Percentiles rank a stretch among this genome's conserved stretches.
Evolutionary conservation across 1,284 basidiomycete species (phyloP).

Genomic region (Kalmanozyma brasiliensis): DNA sequence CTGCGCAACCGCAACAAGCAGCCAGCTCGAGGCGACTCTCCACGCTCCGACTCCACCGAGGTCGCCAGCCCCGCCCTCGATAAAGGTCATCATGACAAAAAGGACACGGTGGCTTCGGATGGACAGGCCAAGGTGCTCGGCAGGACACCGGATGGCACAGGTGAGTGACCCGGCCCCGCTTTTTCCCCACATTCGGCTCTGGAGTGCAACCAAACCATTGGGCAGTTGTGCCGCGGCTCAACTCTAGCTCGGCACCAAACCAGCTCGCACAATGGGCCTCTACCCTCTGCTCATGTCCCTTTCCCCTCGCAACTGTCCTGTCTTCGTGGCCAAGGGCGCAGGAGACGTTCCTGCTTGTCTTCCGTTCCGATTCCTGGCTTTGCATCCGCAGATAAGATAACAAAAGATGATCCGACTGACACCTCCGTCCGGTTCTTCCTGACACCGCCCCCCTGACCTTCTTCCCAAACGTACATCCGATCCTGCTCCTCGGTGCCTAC

Average conservation of each 20-base stretch:
- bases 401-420: slow-evolving; percentile 11
- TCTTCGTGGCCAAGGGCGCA: not conserved
- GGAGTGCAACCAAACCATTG: slow-evolving; percentile 8
- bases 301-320: not conserved
- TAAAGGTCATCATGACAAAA: slow-evolving; percentile 1
- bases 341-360: too few relatives aligned
- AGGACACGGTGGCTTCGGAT: slow-evolving; percentile 8
- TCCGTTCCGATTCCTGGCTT: slow-evolving; percentile 5
- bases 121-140: slow-evolving; percentile 35
- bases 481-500: slow-evolving; percentile 2
- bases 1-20: slow-evolving; percentile 36
- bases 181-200: slow-evolving; percentile 20
- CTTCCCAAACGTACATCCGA: slow-evolving; percentile 8
- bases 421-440: slow-evolving; percentile 4
- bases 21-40: slow-evolving; percentile 6
- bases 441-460: slow-evolving; percentile 13
- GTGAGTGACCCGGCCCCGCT: slow-evolving; percentile 17
- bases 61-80: slow-evolving; percentile 4
- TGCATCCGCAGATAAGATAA: too few relatives aligned
- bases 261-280: slow-evolving; percentile 3
- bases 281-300: not conserved
- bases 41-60: slow-evolving; percentile 27
- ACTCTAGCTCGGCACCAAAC: slow-evolving; percentile 9
- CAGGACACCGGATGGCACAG: slow-evolving; percentile 47
- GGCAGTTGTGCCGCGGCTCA: slow-evolving; percentile 36